Conservation (phyloP, 192 early-diverging fungal species). For the Martensiomyces pterosporus region DNA sequence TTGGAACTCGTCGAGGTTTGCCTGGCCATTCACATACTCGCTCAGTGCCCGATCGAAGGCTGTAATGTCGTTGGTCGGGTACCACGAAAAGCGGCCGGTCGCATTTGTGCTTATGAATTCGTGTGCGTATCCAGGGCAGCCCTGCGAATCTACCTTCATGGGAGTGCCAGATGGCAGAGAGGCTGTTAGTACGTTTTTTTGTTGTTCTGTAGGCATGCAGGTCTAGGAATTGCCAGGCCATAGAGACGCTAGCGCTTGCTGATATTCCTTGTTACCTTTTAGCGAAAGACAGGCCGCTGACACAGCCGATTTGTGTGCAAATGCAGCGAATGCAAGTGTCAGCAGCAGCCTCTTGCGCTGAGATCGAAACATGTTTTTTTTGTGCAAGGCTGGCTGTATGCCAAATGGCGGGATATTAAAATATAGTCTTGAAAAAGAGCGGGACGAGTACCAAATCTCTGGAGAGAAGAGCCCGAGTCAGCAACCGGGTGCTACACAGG, state of each 20-base stretch:
- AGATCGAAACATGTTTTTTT: too few relatives aligned
- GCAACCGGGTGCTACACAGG: too few relatives aligned
- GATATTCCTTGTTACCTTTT: neutral
- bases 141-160: constrained; percentile 31
- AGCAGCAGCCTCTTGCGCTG: too few relatives aligned
- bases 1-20: constrained; percentile 46
- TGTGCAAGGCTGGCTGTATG: too few relatives aligned
- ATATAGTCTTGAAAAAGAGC: too few relatives aligned
- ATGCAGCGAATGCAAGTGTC: neutral
- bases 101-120: constrained; percentile 48
- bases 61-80: constrained; percentile 34
- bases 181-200: neutral
- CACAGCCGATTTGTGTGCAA: neutral
- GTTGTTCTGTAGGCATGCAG: neutral
- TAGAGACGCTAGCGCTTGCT: too few relatives aligned
- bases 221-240: constrained; percentile 1
- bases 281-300: neutral
- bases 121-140: constrained; percentile 38
- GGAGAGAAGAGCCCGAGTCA: too few relatives aligned
- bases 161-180: too few relatives aligned
- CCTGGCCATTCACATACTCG: constrained; percentile 43
- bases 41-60: constrained; percentile 46
- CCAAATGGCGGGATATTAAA: too few relatives aligned
- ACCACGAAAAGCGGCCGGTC: constrained; percentile 44
- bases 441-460: too few relatives aligned